Evolutionary conservation across 257 asterid species (phyloP), one percentile per base, ranked within the genome.

Genomic region (Avicennia marina): DNA sequence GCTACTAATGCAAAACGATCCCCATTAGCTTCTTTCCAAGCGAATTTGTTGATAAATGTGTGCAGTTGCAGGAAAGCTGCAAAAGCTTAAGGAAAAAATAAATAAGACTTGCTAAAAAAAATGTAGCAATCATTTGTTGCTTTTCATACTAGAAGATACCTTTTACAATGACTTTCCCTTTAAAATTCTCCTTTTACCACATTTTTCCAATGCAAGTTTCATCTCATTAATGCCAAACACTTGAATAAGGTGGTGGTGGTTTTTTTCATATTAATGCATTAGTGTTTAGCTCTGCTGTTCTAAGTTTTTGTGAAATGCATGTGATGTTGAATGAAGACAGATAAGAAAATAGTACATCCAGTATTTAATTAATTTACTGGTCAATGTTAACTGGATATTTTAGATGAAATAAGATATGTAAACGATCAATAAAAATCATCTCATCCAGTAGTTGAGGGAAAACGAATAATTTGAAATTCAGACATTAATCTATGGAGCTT

Each of bases 371-470:
- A 34, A 27, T 22, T 52, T 41, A 5, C 27, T 22, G n/a, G 63
- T 41, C n/a, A 8, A n/a, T 25, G 8, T 18, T 18, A 4, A 13
- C 17, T 44, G 11, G 25, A 5, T 59, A 29, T 25, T 20, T 58
- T 18, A 31, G 27, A 52, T 58, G 34, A 48, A 48, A n/a, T 48
- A 34, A 47, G 34, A 15, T 53, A 49, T 38, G 18, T 32, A 46
- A 36, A 38, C 21, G 19, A 17, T 49, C 5, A 15, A n/a, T 33
- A 26, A 31, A 9, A 31, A 31, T 29, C 1, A 50, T 60, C n/a
- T 51, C 66, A 46, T 39, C 22, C 27, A 39, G 32, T 69, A 48
- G 39, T 43, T 42, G 51, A 27, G 45, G 44, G 22, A 15, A 15
- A 29, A 46, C n/a, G n/a, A 24, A 33, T 13, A 25, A 63, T 38